Conservation (phyloP, 176 grass and related monocot species). For the Thalia dealbata region DNA sequence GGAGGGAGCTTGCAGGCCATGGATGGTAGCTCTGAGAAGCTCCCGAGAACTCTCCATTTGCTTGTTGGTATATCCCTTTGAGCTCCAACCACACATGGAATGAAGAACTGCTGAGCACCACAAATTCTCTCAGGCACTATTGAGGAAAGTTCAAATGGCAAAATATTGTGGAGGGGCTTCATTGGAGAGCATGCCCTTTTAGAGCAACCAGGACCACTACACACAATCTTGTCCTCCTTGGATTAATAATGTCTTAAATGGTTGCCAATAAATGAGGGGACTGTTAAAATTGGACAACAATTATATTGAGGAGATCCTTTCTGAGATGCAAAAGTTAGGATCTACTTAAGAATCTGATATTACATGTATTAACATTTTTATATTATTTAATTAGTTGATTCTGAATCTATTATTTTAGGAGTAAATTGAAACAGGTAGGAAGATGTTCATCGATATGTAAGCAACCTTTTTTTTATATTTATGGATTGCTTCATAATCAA, state of each 20-base stretch:
- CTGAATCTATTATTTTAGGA: no score
- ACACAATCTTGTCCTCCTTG: not conserved
- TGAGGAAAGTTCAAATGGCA: not conserved
- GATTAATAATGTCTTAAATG: not conserved
- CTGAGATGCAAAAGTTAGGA: no score
- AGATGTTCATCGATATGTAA: no score
- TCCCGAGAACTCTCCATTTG: not conserved
- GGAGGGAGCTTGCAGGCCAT: constrained; percentile 76
- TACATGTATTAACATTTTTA: no score
- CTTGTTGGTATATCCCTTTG: not conserved
- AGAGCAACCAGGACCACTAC: not conserved
- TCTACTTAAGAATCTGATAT: no score
- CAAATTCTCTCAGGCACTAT: not conserved
- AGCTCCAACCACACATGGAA: not conserved
- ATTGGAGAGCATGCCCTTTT: not conserved
- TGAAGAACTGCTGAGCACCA: not conserved
- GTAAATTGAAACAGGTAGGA: no score
- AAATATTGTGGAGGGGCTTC: not conserved
- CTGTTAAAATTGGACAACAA: not conserved
- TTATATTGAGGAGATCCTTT: no score
- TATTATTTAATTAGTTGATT: no score
- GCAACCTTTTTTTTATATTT: no score
- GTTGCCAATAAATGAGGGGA: not conserved
- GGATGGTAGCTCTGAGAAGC: not conserved
- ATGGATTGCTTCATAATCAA: no score